Base-by-base conservation (phyloP, 1,139 yeast species). In the Pichia sp. region DNA sequence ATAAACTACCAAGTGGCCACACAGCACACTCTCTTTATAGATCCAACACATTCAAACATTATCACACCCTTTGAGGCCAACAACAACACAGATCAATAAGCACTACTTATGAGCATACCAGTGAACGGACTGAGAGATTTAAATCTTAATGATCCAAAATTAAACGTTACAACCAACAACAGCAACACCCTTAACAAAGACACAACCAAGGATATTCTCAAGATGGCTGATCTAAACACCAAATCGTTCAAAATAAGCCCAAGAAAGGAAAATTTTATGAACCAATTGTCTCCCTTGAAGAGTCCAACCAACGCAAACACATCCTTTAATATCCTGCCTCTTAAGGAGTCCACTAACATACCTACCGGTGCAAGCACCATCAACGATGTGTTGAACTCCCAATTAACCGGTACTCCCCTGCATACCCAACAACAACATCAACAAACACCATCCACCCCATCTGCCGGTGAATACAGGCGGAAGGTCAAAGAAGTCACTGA, bases 401-500 rank as follows among this genome's bases (percentile, higher is more conserved):
- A 12, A 28, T 28, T 28, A 28, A 11, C 31, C 9, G n/a, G n/a
- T 8, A 28, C 14, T 28, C 31, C 9, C 10, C 27, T 24, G 7
- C 9, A 24, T 8, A 7, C 7, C 10, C 27, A 24, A 24, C 27
- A 24, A 24, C 27, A 10, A 28, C 31, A 28, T 10, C 15, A 19
- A 28, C 36, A 12, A 17, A 4, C 2, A 22, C 12, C 7, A n/a
- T 10, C 3, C 10, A 31, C 36, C 4, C 42, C 34, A 7, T 39
- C 42, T 4, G 36, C 19, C 18, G 10, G 18, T n/a, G 42, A 36
- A 8, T 36, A 38, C 21, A 34, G 40, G 8, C 24, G 22, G 10
- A 37, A 17, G 8, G 8, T 34, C 12, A 31, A 31, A n/a, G 48
- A 47, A 21, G n/a, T 39, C 11, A 19, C 40, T 27, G 69, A 65